phyloP scores from a whole-genome alignment of 139 green algal genomes.

The Chlorella sorokiniana region DNA sequence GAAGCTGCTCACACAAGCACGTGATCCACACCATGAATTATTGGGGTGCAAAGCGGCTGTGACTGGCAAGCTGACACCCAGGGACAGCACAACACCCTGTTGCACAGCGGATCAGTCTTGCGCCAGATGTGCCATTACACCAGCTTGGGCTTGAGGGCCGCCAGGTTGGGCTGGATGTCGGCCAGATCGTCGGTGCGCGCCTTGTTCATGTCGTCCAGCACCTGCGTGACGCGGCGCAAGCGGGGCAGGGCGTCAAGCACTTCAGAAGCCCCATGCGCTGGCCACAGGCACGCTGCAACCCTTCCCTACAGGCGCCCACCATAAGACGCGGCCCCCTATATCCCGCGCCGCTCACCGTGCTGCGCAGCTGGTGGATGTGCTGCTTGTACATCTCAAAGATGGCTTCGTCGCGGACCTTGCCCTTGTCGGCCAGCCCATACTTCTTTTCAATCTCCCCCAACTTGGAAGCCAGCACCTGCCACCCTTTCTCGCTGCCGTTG shows the following conservation, averaged over 20 bases:
- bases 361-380: conserved; percentile 32
- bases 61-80: too few species aligned
- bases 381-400: conserved; percentile 58
- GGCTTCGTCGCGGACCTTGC: conserved; percentile 52
- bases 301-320: background rate
- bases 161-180: conserved; percentile 20
- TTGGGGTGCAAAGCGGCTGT: too few species aligned
- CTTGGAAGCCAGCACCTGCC: conserved; percentile 31
- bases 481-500: conserved; percentile 55
- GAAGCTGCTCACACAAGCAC: too few species aligned
- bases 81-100: too few species aligned
- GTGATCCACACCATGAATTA: too few species aligned
- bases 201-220: conserved; percentile 39
- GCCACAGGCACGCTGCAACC: background rate
- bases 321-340: background rate
- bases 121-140: conserved; percentile 4
- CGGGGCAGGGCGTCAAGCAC: background rate
- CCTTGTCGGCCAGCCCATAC: conserved; percentile 45
- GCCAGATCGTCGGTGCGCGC: conserved; percentile 21
- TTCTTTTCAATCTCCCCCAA: conserved; percentile 48
- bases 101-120: background rate
- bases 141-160: conserved; percentile 41
- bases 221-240: background rate
- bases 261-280: background rate
- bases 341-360: background rate